These are phyloP conservation scores for Chaetomiaceae sp. DNA, from an alignment of 2,329 filamentous ascomycete genomes.

Conservation along the genomic window DNA sequence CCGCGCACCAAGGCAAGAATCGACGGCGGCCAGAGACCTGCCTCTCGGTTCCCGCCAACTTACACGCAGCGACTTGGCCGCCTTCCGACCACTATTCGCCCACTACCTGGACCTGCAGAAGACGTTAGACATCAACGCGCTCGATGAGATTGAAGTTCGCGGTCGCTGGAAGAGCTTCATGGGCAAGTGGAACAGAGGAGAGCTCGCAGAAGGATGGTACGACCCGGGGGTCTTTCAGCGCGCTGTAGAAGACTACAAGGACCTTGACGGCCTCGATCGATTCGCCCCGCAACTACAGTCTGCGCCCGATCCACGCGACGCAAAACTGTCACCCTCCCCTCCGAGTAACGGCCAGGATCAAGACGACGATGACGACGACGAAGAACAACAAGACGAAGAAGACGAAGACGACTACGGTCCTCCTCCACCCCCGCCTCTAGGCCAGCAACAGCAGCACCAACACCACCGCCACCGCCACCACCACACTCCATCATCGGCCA, in stretches of 20 bases:
- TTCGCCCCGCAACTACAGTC: neutral
- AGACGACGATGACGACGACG: slow-evolving; percentile 29
- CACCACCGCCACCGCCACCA: slow-evolving; percentile 25
- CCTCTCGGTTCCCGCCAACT: slow-evolving; percentile 65
- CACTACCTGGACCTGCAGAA: slow-evolving; percentile 90
- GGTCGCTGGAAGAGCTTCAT: slow-evolving; percentile 94
- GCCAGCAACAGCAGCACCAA: slow-evolving; percentile 43
- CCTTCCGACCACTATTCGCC: slow-evolving; percentile 69
- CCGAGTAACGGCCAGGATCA: neutral
- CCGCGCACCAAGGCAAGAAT: neutral
- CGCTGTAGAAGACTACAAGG: slow-evolving; percentile 38
- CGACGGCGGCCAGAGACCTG: slow-evolving; percentile 37
- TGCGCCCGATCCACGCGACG: neutral
- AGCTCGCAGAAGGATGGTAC: slow-evolving; percentile 90
- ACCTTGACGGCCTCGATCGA: neutral
- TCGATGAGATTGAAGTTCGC: slow-evolving; percentile 70
- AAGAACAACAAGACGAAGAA: slow-evolving; percentile 46
- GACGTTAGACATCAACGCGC: slow-evolving; percentile 59
- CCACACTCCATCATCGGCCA: neutral
- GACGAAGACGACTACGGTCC: slow-evolving; percentile 60
- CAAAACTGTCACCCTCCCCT: neutral
- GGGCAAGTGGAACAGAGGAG: slow-evolving; percentile 84
- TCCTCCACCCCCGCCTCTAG: slow-evolving; percentile 39
- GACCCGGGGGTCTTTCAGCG: slow-evolving; percentile 64
- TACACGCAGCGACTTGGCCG: slow-evolving; percentile 60